A percentile compares a stretch with the other conserved stretches of the same genome.
phyloP scores from a whole-genome alignment of 2,329 filamentous ascomycete species.

The Ophiostoma sp. region DNA sequence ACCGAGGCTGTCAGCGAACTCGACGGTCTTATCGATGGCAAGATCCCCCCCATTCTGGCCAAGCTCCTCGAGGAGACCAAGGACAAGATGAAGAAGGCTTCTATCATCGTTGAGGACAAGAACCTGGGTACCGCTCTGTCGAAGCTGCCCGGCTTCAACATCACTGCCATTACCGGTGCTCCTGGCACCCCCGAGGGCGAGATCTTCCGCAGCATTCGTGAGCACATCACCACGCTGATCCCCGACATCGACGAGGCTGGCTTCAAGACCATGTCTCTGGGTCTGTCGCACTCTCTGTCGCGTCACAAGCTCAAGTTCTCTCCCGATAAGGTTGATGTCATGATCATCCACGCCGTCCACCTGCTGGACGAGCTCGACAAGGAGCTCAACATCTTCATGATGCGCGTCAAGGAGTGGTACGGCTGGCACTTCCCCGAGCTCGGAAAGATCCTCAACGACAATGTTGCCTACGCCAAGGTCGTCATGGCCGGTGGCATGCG shows the following conservation, averaged over 20 bases:
- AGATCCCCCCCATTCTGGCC: constrained; percentile 82
- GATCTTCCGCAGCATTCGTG: constrained; percentile 88
- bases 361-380: constrained; percentile 96
- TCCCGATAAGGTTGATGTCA: constrained; percentile 96
- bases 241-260: constrained; percentile 80
- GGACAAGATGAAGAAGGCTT: constrained; percentile 87
- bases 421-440: constrained; percentile 99
- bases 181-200: constrained; percentile 79
- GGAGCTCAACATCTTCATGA: constrained; percentile 96
- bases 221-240: constrained; percentile 83
- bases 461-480: constrained; percentile 84
- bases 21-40: constrained; percentile 81
- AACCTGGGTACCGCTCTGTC: constrained; percentile 89
- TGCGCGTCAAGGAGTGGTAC: constrained; percentile 99
- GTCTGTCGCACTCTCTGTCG: constrained; percentile 93
- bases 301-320: constrained; percentile 98
- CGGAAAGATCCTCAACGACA: constrained; percentile 95
- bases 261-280: constrained; percentile 88
- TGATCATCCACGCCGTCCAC: constrained; percentile 97
- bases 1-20: constrained; percentile 86
- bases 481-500: constrained; percentile 87
- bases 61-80: constrained; percentile 83
- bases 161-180: constrained; percentile 72
- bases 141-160: constrained; percentile 81
- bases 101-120: constrained; percentile 86